phyloP scores from a whole-genome alignment of 768 basidiomycete genomes.

The Boletus rubroflammeus region DNA sequence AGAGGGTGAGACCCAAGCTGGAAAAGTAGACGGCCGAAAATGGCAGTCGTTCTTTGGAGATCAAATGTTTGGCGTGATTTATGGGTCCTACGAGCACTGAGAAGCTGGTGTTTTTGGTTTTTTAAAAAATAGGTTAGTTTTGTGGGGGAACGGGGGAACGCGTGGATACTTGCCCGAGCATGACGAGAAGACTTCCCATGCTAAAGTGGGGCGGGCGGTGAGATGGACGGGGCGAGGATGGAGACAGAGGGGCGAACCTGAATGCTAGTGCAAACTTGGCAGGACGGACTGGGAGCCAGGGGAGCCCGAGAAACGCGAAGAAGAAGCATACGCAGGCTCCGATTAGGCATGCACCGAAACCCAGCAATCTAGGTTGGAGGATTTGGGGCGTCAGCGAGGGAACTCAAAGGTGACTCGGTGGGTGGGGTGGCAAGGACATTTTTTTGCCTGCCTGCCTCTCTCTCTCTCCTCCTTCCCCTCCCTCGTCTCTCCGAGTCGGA shows the following conservation, averaged over 20 bases:
- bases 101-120: slow-evolving; percentile 44
- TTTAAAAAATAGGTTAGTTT: background rate
- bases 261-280: slow-evolving; percentile 90
- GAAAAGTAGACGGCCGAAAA: slow-evolving; percentile 81
- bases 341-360: slow-evolving; percentile 83
- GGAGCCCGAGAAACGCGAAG: slow-evolving; percentile 80
- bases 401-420: background rate
- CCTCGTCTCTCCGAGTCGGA: too few relatives aligned
- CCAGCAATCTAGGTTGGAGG: slow-evolving; percentile 63
- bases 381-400: background rate
- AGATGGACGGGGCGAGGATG: background rate
- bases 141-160: too few relatives aligned
- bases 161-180: slow-evolving; percentile 74
- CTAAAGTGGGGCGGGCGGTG: slow-evolving; percentile 35
- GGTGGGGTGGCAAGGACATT: background rate
- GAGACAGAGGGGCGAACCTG: slow-evolving; percentile 43
- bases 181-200: slow-evolving; percentile 87
- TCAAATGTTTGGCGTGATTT: slow-evolving; percentile 86
- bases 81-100: slow-evolving; percentile 85
- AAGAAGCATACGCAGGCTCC: slow-evolving; percentile 94
- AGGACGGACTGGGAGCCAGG: slow-evolving; percentile 67
- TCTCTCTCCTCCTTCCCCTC: too few relatives aligned
- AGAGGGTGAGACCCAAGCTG: slow-evolving; percentile 82
- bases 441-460: too few relatives aligned
- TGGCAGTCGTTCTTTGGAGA: slow-evolving; percentile 78